These are phyloP conservation scores for Kluyveromyces wickerhamii DNA, from an alignment of 805 yeast genomes.

Conservation along the genomic window DNA sequence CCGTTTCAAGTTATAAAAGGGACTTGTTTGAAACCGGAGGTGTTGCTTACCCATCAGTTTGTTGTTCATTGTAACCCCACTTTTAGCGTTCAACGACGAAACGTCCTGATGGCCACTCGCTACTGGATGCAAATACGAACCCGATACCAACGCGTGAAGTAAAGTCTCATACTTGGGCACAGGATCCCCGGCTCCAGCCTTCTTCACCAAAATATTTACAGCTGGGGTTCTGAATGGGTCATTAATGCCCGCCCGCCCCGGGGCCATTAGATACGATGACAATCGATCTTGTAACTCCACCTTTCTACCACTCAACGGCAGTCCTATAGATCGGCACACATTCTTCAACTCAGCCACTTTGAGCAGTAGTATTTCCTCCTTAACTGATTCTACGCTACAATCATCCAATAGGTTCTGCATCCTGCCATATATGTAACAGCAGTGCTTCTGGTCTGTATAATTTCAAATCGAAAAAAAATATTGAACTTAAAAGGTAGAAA, in stretches of 20 bases:
- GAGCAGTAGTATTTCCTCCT: constrained; percentile 28
- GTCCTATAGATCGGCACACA: constrained; percentile 41
- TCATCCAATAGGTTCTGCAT: constrained; percentile 3
- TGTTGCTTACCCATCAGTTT: constrained; percentile 5
- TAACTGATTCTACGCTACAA: constrained; percentile 21
- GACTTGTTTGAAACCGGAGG: constrained; percentile 40
- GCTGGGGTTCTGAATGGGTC: constrained; percentile 39
- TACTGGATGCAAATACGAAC: constrained; percentile 20
- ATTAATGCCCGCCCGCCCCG: constrained; percentile 33
- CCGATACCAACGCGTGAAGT: constrained; percentile 15
- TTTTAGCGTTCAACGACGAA: constrained; percentile 7
- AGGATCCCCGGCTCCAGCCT: constrained; percentile 30
- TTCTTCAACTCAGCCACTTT: constrained; percentile 47
- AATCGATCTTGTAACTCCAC: constrained; percentile 51
- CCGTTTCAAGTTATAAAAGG: constrained; percentile 46
- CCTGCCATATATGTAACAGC: no score
- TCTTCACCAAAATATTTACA: constrained; percentile 36
- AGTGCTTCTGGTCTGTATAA: no score
- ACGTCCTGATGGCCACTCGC: constrained; percentile 19
- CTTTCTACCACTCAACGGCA: constrained; percentile 52
- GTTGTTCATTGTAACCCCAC: not conserved
- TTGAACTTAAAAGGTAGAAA: no score
- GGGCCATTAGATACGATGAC: constrained; percentile 36
- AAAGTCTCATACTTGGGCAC: constrained; percentile 34
- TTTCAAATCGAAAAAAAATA: no score